Evolutionary conservation across 805 yeast species (phyloP).

Genomic region (Saccharomycopsis amapae): DNA sequence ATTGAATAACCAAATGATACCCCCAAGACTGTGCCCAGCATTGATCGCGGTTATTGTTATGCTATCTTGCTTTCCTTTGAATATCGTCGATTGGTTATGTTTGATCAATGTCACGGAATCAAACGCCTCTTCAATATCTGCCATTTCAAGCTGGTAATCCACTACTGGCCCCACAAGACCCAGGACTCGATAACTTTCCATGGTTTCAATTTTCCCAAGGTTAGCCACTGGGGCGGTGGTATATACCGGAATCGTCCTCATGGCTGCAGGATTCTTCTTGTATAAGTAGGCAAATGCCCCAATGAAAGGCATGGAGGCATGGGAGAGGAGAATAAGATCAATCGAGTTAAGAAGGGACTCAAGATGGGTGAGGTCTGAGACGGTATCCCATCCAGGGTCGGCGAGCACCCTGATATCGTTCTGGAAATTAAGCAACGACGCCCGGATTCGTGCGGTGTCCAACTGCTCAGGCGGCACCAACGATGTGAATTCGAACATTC

Average conservation of each 20-base stretch:
- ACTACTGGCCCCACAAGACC: conserved; percentile 72
- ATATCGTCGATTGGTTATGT: conserved; percentile 65
- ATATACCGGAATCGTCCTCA: conserved; percentile 53
- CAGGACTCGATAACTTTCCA: conserved; percentile 67
- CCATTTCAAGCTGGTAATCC: conserved; percentile 50
- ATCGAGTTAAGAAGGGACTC: conserved; percentile 40
- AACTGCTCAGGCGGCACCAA: conserved; percentile 23
- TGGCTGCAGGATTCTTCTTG: conserved; percentile 29
- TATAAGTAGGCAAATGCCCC: conserved; percentile 75
- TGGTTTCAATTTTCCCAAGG: conserved; percentile 75
- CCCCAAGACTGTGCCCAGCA: conserved; percentile 92
- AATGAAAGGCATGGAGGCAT: conserved; percentile 68
- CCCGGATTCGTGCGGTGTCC: conserved; percentile 26
- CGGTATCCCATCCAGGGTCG: conserved; percentile 73
- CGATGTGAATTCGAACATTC: conserved; percentile 27
- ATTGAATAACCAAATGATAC: conserved; percentile 77
- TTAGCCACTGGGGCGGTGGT: conserved; percentile 88
- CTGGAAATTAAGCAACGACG: conserved; percentile 52
- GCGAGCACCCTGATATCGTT: conserved; percentile 25
- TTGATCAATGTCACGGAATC: conserved; percentile 65
- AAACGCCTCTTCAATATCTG: conserved; percentile 74
- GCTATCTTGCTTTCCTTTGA: conserved; percentile 44
- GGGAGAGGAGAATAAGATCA: conserved; percentile 75
- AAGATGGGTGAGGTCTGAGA: conserved; percentile 35
- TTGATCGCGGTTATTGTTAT: conserved; percentile 60